Evolutionary conservation across 31 red algal genomes (phyloP), one percentile per base, ranked within the genome.

Genomic region (Porphyra umbilicalis): DNA sequence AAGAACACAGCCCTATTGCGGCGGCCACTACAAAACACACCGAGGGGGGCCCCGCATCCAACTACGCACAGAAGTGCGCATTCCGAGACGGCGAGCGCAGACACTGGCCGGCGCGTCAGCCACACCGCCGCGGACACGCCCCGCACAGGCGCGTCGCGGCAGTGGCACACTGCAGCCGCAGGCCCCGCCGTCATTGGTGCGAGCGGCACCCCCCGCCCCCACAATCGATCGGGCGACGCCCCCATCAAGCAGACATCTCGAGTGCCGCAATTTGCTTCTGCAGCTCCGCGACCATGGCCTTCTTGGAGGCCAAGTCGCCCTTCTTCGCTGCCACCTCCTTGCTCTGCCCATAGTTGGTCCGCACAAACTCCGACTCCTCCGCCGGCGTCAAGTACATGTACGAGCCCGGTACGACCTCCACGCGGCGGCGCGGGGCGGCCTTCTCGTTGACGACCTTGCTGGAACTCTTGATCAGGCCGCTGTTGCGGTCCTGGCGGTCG

Each of bases 351-450:
- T 71, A 71, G 57, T 71, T 71, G 57, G 57, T n/a, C 57, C 57
- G 57, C 57, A 29, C 30, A n/a, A 71, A 75, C 36, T 78, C 80
- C 31, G 37, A 38, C 29, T 34, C 78, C 78, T 94, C 88, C 32
- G 83, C 68, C 13, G 81, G 67, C 6, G 84, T 90, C 80, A 94
- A 36, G 75, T 85, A 90, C 92, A 94, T 94, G 67, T 90, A 94
- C 38, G 76, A 90, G 8, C 92, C 92, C 38, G 68, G 79, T 30
- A 42, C 77, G 33, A 94, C 46, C 90, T 94, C 88, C 10, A 88
- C 74, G 35, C 92, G 92, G 18, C 75, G 85, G 32, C 84, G 46
- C 25, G 88, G 68, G 32, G 44, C 77, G 32, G 87, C 39, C 34
- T 87, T 88, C 38, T 89, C 83, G 32, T 90, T 90, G 68, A 90